Evolutionary conservation across 371 early-diverging fungal species (phyloP).

Genomic region (Mycotypha africana): DNA sequence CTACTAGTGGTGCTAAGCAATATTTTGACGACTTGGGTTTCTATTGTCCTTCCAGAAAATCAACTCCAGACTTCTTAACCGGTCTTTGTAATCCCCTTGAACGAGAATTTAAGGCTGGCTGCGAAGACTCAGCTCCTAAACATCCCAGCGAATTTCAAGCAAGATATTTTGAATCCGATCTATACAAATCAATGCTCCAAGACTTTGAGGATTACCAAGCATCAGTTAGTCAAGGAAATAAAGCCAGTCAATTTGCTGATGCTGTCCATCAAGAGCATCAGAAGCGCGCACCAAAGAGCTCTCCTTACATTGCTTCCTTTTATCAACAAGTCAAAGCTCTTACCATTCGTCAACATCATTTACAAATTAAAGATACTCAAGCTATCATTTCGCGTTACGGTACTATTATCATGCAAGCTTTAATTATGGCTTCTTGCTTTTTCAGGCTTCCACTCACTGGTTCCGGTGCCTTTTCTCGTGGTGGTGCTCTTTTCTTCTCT

Average conservation of each 20-base stretch:
- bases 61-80: constrained; percentile 77
- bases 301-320: constrained; percentile 54
- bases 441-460: constrained; percentile 46
- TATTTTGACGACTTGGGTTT: too few relatives aligned
- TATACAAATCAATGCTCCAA: constrained; percentile 20
- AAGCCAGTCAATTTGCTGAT: constrained; percentile 40
- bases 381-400: constrained; percentile 52
- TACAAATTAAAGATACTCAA: constrained; percentile 37
- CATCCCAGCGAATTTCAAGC: constrained; percentile 46
- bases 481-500: constrained; percentile 62
- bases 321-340: constrained; percentile 51
- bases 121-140: constrained; percentile 40
- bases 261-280: constrained; percentile 45
- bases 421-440: constrained; percentile 71
- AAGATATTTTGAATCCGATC: constrained; percentile 25
- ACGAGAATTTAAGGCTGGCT: constrained; percentile 48
- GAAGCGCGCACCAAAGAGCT: constrained; percentile 43
- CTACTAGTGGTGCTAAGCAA: too few relatives aligned
- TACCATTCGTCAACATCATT: constrained; percentile 53
- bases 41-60: too few relatives aligned
- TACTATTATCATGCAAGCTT: constrained; percentile 54
- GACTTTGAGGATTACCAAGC: constrained; percentile 38
- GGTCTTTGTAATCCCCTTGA: constrained; percentile 61
- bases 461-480: constrained; percentile 65
- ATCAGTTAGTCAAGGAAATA: constrained; percentile 18